Conservation (phyloP, 805 yeast genomes). For the Candida parachauliodes region DNA sequence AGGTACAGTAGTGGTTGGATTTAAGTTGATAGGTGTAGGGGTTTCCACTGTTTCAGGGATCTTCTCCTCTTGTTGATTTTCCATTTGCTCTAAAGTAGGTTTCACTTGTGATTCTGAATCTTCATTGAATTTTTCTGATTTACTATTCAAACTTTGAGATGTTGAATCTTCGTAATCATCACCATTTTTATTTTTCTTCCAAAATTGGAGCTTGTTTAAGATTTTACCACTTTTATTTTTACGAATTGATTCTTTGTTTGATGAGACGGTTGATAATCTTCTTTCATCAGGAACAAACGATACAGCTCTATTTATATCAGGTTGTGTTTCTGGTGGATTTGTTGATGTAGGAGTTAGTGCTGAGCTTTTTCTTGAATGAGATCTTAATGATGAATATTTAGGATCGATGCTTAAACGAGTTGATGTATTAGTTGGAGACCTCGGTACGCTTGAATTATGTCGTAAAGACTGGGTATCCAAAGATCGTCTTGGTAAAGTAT, state of each 20-base stretch:
- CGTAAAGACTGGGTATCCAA: conserved; percentile 3
- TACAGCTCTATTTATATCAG: conserved; percentile 13
- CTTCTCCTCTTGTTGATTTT: background rate
- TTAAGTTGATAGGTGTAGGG: background rate
- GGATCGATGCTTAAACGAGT: background rate
- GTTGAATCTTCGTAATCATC: conserved; percentile 4
- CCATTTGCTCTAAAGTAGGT: background rate
- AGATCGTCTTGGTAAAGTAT: conserved; percentile 3
- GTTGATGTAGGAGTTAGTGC: conserved; percentile 5
- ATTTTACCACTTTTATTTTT: conserved; percentile 23
- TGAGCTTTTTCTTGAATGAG: conserved; percentile 3
- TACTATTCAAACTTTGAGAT: conserved; percentile 1
- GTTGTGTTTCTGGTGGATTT: background rate
- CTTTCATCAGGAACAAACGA: conserved; percentile 18
- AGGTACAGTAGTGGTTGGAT: background rate
- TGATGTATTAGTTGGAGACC: background rate
- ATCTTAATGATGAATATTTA: background rate
- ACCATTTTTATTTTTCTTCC: conserved; percentile 24
- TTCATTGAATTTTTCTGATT: background rate
- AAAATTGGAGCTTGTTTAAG: conserved; percentile 34
- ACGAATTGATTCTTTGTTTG: conserved; percentile 7
- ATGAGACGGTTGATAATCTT: conserved; percentile 13
- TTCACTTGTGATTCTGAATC: conserved; percentile 4
- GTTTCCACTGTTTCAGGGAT: too few relatives aligned
- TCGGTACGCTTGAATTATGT: background rate